A percentile compares a stretch with the other conserved stretches of the same genome.
phyloP scores from a whole-genome alignment of 2,329 filamentous ascomycete species.

The Colletotrichum sp. region DNA sequence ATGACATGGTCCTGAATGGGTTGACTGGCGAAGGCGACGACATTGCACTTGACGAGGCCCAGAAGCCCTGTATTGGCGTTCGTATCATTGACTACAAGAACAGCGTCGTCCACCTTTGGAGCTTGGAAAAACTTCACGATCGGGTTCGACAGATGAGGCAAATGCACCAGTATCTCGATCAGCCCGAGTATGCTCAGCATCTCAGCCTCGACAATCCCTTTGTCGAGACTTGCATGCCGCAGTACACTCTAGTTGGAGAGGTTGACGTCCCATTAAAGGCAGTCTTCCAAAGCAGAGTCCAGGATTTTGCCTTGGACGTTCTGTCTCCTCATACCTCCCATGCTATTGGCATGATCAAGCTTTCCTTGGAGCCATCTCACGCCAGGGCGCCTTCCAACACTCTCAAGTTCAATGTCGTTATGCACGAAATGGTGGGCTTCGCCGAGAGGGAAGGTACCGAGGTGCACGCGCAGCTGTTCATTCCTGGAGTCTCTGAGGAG shows the following conservation, averaged over 20 bases:
- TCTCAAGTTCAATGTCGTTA: conserved; percentile 97
- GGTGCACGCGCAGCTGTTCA: conserved; percentile 95
- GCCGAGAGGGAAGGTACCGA: conserved; percentile 94
- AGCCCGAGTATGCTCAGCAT: conserved; percentile 92
- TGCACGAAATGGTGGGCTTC: conserved; percentile 95
- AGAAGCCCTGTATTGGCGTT: conserved; percentile 89
- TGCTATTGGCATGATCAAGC: conserved; percentile 85
- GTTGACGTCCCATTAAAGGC: conserved; percentile 90
- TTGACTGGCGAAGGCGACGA: conserved; percentile 86
- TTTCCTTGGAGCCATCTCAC: conserved; percentile 92
- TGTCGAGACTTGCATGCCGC: conserved; percentile 86
- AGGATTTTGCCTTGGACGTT: conserved; percentile 91
- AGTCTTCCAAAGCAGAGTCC: conserved; percentile 92
- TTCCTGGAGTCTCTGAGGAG: conserved; percentile 87
- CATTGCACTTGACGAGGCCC: conserved; percentile 76
- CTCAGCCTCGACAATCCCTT: conserved; percentile 94
- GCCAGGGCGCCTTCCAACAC: conserved; percentile 91
- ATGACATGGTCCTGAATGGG: conserved; percentile 94
- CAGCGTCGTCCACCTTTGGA: conserved; percentile 89
- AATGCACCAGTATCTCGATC: conserved; percentile 94
- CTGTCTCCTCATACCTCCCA: conserved; percentile 91
- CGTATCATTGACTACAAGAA: conserved; percentile 91
- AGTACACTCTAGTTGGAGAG: conserved; percentile 91
- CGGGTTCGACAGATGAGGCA: conserved; percentile 92
- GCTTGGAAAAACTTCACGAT: conserved; percentile 86